Evolutionary conservation across 202 grass and related monocot genomes (phyloP).

Genomic region (Zoysia matrella): DNA sequence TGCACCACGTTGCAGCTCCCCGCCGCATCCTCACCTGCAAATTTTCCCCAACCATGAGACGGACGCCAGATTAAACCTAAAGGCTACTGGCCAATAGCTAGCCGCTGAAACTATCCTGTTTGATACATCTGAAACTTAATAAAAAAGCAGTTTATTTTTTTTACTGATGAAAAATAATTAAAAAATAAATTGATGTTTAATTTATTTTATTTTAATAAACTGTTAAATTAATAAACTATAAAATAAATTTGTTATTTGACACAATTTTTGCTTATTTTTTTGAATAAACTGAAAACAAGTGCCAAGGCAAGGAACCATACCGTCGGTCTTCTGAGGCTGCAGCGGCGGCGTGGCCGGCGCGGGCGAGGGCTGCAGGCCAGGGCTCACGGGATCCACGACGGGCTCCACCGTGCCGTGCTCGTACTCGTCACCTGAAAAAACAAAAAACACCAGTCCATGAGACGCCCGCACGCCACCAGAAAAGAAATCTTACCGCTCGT

Average conservation of each 20-base stretch:
- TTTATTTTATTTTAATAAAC: no score
- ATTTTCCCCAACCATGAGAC: conserved; percentile 33
- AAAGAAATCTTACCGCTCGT: not conserved
- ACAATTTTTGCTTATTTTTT: no score
- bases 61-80: not conserved
- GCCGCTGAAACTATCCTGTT: not conserved
- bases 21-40: conserved; percentile 23
- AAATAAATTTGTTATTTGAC: no score
- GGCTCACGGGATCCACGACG: conserved; percentile 7
- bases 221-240: no score
- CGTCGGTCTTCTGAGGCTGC: conserved; percentile 5
- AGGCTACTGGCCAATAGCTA: not conserved
- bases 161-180: no score
- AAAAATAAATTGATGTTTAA: no score
- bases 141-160: no score
- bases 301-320: conserved; percentile 27
- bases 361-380: not conserved
- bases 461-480: not conserved
- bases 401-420: not conserved
- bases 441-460: not conserved
- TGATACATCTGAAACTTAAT: no score
- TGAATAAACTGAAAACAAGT: no score
- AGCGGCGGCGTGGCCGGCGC: not conserved
- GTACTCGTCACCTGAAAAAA: conserved; percentile 31
- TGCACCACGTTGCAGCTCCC: not conserved